Evolutionary conservation across 2,329 filamentous ascomycete genomes (phyloP).

Genomic region (Microsporum ferrugineum): DNA sequence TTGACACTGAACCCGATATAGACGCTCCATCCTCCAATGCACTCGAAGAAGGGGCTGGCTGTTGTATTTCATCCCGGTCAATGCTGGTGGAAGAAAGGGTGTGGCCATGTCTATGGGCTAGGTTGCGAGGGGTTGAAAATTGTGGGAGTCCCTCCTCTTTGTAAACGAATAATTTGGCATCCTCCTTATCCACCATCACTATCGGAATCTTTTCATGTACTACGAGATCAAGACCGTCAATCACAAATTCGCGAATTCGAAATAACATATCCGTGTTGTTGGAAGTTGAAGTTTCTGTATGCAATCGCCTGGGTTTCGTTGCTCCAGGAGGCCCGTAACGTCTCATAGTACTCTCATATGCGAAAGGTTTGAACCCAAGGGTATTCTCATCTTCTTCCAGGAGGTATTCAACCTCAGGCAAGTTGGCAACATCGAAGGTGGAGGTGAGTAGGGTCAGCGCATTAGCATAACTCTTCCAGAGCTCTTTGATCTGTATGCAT

Average conservation of each 20-base stretch:
- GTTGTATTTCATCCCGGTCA: slow-evolving; percentile 31
- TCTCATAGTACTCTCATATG: slow-evolving; percentile 38
- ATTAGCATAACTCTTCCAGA: slow-evolving; percentile 57
- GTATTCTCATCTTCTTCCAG: slow-evolving; percentile 58
- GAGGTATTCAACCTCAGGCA: slow-evolving; percentile 50
- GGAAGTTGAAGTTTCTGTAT: slow-evolving; percentile 41
- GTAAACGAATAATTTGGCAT: slow-evolving; percentile 40
- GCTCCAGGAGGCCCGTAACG: slow-evolving; percentile 38
- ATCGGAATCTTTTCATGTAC: slow-evolving; percentile 41
- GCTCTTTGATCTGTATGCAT: slow-evolving; percentile 46
- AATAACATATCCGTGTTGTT: slow-evolving; percentile 56
- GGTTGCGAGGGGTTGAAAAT: slow-evolving; percentile 31
- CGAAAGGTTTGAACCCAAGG: slow-evolving; percentile 52
- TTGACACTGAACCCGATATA: slow-evolving; percentile 37
- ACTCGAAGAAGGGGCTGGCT: slow-evolving; percentile 18
- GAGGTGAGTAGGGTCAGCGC: slow-evolving; percentile 49
- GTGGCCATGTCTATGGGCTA: slow-evolving; percentile 26
- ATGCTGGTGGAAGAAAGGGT: slow-evolving; percentile 31
- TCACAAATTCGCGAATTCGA: slow-evolving; percentile 51
- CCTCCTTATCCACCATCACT: slow-evolving; percentile 35
- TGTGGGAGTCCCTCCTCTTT: slow-evolving; percentile 43
- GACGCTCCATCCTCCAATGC: slow-evolving; percentile 24
- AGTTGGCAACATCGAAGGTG: slow-evolving; percentile 46
- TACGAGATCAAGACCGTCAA: slow-evolving; percentile 50
- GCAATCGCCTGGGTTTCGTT: slow-evolving; percentile 44